phyloP scores from a whole-genome alignment of 1,139 yeast genomes.

The Kodamaea alishanica region DNA sequence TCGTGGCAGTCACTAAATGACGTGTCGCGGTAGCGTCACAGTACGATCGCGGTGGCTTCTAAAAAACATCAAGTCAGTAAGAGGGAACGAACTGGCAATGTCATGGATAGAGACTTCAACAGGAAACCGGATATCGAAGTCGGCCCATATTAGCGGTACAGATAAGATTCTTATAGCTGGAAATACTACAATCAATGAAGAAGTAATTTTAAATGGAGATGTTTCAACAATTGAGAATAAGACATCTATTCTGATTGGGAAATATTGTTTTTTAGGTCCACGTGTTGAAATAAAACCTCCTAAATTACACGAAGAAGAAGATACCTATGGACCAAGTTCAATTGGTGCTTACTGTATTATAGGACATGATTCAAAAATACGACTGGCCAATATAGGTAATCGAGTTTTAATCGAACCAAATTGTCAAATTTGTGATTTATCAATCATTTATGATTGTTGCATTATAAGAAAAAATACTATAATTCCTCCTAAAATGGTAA shows the following conservation, averaged over 20 bases:
- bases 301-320: not conserved
- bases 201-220: constrained; percentile 23
- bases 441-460: constrained; percentile 63
- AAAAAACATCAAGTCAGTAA: not conserved
- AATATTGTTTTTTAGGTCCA: constrained; percentile 41
- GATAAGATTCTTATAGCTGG: constrained; percentile 29
- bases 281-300: constrained; percentile 10
- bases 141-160: constrained; percentile 32
- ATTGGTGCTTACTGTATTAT: constrained; percentile 60
- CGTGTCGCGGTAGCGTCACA: no score
- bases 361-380: constrained; percentile 40
- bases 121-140: constrained; percentile 56
- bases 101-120: constrained; percentile 44
- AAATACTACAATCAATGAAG: constrained; percentile 29
- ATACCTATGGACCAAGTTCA: constrained; percentile 27
- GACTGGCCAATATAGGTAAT: constrained; percentile 53
- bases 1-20: not conserved
- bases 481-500: constrained; percentile 53
- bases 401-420: constrained; percentile 50
- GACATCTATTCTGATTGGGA: constrained; percentile 49
- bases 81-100: constrained; percentile 1
- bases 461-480: constrained; percentile 45
- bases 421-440: constrained; percentile 38
- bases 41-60: no score
- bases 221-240: constrained; percentile 9